Base-by-base conservation (phyloP, 768 basidiomycete species). In the Suillus occidentalis region DNA sequence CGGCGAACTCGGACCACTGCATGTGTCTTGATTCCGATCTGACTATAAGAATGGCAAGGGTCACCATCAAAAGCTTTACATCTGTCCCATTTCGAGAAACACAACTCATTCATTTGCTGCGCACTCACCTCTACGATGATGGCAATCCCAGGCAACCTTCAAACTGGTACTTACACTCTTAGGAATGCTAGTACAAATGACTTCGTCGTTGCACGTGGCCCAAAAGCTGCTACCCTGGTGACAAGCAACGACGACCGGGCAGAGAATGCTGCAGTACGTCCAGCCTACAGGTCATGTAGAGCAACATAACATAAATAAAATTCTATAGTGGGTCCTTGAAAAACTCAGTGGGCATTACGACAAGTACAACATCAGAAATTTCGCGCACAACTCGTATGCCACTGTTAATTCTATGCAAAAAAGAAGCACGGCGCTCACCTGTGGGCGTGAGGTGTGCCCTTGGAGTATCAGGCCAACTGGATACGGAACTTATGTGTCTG, bases 31-130 rank as follows among this genome's bases (percentile, higher is more conserved):
- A 36, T 25, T 28, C 57, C 25, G 25, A 18, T 20, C 22, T 3
- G 58, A 31, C n/a, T 59, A 59, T 59, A 59, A 59, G 25, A 59
- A 42, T 59, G 58, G 57, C 57, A 40, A 59, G 57, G 22, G 40
- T 18, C 16, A 28, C 5, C 37, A 58, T 34, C 22, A 10, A 39
- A 40, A 25, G 5, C 25, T 58, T 39, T 40, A 42, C 37, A 25
- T 16, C 40, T 28, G 3, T 34, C 20, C 9, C 39, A 28, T 25
- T 53, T 58, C 16, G 37, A 58, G 39, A 58, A 40, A 39, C 40
- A 28, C 18, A 42, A n/a, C 40, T 31, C 18, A 18, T 20, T 18
- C 40, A 31, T 13, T 42, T 40, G 18, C 39, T 40, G 22, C 25
- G 18, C 25, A 42, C 18, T 42, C 28, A 42, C 40, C 40, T 57